phyloP scores from a whole-genome alignment of 2,329 filamentous ascomycete genomes.

The Hymenotorrendiella dingleyae region DNA sequence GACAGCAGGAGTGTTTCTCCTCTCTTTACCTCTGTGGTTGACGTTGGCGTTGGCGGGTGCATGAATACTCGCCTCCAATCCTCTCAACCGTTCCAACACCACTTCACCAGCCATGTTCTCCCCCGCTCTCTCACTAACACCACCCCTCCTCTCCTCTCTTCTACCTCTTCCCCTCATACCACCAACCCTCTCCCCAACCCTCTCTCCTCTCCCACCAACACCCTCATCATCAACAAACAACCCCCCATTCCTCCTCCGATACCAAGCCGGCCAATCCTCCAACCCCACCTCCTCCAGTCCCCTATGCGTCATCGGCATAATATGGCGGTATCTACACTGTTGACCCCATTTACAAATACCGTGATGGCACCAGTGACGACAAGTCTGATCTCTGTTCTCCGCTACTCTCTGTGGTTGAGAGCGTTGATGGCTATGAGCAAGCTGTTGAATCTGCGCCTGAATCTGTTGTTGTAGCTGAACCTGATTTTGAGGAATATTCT shows the following conservation, averaged over 20 bases:
- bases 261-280: slow-evolving; percentile 40
- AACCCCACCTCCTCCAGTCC: slow-evolving; percentile 40
- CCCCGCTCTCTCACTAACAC: slow-evolving; percentile 2
- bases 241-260: slow-evolving; percentile 18
- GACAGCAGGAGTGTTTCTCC: too few relatives aligned
- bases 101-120: too few relatives aligned
- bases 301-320: slow-evolving; percentile 39
- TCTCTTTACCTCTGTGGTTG: too few relatives aligned
- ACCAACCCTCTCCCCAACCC: slow-evolving; percentile 9
- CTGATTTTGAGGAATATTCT: not conserved
- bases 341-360: slow-evolving; percentile 42
- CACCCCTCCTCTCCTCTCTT: not conserved
- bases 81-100: too few relatives aligned
- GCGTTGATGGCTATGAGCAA: not conserved
- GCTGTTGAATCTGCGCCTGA: not conserved
- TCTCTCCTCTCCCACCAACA: slow-evolving; percentile 5
- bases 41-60: too few relatives aligned
- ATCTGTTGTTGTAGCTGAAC: too few relatives aligned
- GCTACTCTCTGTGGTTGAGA: not conserved
- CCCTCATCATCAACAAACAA: slow-evolving; percentile 20
- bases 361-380: slow-evolving; percentile 44
- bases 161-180: not conserved
- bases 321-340: slow-evolving; percentile 40
- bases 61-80: too few relatives aligned
- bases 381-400: slow-evolving; percentile 21